Base-by-base conservation (phyloP, 108 stramenopile species). In the Cyclotella atomus region DNA sequence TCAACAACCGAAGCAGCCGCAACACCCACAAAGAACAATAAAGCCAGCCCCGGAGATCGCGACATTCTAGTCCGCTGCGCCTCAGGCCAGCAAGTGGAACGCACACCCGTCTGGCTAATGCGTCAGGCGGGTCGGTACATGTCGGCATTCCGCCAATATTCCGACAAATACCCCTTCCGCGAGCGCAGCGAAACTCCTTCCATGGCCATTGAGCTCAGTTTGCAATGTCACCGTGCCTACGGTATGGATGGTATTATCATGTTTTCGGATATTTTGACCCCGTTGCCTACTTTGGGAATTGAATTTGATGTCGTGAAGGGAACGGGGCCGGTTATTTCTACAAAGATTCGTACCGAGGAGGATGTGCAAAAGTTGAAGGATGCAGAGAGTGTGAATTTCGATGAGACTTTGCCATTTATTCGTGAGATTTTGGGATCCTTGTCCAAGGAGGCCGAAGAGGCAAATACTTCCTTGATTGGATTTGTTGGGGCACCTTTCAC, bases 41-140 rank as follows among this genome's bases (percentile, higher is more conserved):
- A 27, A 41, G 33, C 56, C 17, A 52, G 27, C 43, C 76, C 85
- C 10, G 88, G 88, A 30, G 91, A 95, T 76, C 90, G 91, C 47
- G 97, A 97, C 74, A 96, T 98, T 41, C 73, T 99, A 19, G 70
- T 99, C 17, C 94, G 98, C 12, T 97, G 96, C 35, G 99, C 99
- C 6, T 86, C 94, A 27, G 99, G 99, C 16, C 96, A 99, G 78
- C 41, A 66, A 4, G 87, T 92, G 1, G 94, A 97, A 70, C 95
- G 97, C 17, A 91, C 97, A 0, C 99, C 99, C 14, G 97, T 99
- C 19, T 99, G 99, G 99, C 84, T 98, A 67, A 98, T 98, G 96
- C 91, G 99, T 61, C 99, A 99, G 75, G 99, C 98, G 12, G 99
- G 99, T 55, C 86, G 99, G 17, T 99, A 99, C 87, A 98, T 99